phyloP scores from a whole-genome alignment of 768 basidiomycete genomes.

The Favolaschia claudopus region DNA sequence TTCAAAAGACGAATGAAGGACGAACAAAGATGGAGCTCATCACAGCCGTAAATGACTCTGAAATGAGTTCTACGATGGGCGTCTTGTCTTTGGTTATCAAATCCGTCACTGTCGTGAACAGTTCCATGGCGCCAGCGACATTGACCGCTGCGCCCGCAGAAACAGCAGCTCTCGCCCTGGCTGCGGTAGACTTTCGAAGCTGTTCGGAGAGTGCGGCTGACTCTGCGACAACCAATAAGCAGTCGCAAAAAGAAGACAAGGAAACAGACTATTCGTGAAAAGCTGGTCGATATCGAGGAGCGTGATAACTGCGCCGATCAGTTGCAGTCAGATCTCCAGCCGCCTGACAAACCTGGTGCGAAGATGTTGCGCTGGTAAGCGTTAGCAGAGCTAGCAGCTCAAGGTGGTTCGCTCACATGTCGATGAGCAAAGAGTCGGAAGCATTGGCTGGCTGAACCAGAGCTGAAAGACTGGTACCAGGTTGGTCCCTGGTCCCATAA shows the following conservation, averaged over 20 bases:
- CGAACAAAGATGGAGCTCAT: conserved; percentile 15
- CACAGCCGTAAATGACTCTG: conserved; percentile 12
- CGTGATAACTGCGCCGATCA: conserved; percentile 5
- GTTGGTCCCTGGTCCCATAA: conserved; percentile 34
- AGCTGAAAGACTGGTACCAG: conserved; percentile 19
- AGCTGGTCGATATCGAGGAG: conserved; percentile 20
- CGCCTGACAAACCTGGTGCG: conserved; percentile 5
- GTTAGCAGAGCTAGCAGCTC: background rate
- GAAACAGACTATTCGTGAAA: conserved; percentile 10
- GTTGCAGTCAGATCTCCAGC: background rate
- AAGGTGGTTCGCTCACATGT: conserved; percentile 1
- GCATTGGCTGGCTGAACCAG: conserved; percentile 10
- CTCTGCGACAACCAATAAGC: background rate
- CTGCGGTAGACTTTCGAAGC: background rate
- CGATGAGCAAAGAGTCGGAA: conserved; percentile 8
- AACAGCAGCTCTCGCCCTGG: conserved; percentile 16
- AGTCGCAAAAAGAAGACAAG: background rate
- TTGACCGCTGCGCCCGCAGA: conserved; percentile 4
- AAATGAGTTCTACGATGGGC: conserved; percentile 17
- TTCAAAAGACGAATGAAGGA: background rate
- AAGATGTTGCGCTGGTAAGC: conserved; percentile 15
- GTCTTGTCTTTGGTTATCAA: conserved; percentile 15
- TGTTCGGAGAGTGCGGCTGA: background rate
- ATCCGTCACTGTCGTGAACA: conserved; percentile 7
- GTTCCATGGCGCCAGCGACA: conserved; percentile 3